A percentile compares a stretch with the other conserved stretches of the same genome.
Conservation (phyloP, 106 monocot genomes). For the Allium sativum region DNA sequence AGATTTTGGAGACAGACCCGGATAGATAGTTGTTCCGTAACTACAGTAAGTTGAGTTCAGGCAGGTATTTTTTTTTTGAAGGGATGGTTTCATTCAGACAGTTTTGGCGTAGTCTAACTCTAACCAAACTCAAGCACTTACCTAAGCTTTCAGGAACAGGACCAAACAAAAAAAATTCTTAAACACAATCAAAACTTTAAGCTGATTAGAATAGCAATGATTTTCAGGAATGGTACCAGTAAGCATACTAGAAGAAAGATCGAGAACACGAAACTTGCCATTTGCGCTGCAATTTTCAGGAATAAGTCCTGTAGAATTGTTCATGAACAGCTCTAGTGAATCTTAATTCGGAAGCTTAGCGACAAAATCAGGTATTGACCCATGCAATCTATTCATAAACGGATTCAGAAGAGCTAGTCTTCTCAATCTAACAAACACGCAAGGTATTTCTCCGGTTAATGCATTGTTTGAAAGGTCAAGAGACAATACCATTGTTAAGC, state of each 20-base stretch:
- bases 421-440: constrained; percentile 25
- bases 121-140: constrained; percentile 44
- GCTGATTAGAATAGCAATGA: constrained; percentile 45
- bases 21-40: constrained; percentile 78
- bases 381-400: constrained; percentile 86
- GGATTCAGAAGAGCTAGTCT: constrained; percentile 57
- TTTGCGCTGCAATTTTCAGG: constrained; percentile 51
- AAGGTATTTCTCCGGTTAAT: constrained; percentile 72
- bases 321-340: constrained; percentile 72
- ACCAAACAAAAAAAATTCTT: constrained; percentile 87
- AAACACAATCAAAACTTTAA: constrained; percentile 51
- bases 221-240: constrained; percentile 54
- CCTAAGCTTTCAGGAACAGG: constrained; percentile 60
- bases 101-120: constrained; percentile 66
- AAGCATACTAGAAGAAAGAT: constrained; percentile 77
- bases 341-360: constrained; percentile 50
- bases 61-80: constrained; percentile 55
- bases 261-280: constrained; percentile 44
- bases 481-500: constrained; percentile 34
- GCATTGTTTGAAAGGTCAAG: constrained; percentile 94
- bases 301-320: constrained; percentile 78
- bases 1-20: constrained; percentile 27
- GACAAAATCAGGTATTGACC: constrained; percentile 64
- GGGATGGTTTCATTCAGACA: constrained; percentile 87
- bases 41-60: constrained; percentile 66